These are phyloP conservation scores for Dioszegia crocea DNA, from an alignment of 768 basidiomycete genomes.

Conservation along the genomic window DNA sequence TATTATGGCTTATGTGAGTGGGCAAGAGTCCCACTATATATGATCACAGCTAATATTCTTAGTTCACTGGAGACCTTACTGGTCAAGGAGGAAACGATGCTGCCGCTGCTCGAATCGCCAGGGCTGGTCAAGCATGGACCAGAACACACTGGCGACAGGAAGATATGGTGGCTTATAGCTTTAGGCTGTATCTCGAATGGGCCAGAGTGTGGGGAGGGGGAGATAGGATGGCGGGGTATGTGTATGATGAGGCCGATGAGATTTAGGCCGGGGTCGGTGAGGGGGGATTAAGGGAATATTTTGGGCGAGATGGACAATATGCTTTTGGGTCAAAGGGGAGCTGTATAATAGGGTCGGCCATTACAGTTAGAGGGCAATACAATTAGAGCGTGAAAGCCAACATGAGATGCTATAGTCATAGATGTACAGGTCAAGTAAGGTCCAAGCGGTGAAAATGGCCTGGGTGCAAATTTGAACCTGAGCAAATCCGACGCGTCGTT, in stretches of 20 bases:
- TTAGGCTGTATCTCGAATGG: slow-evolving; percentile 48
- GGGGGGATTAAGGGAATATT: no score
- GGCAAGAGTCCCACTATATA: not conserved
- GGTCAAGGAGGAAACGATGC: slow-evolving; percentile 19
- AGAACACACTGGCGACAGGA: slow-evolving; percentile 40
- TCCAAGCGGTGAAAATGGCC: no score
- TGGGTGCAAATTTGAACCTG: no score
- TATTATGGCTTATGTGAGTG: slow-evolving; percentile 31
- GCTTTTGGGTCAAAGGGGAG: no score
- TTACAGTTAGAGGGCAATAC: no score
- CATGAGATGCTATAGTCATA: no score
- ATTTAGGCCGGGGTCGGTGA: not conserved
- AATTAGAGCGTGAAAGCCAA: no score
- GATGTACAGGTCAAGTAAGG: no score
- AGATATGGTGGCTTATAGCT: slow-evolving; percentile 46
- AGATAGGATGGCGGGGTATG: not conserved
- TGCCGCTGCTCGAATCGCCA: slow-evolving; percentile 32
- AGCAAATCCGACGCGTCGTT: no score
- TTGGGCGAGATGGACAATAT: no score
- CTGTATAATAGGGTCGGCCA: no score
- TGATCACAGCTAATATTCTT: not conserved
- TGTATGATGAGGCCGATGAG: not conserved
- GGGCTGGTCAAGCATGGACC: slow-evolving; percentile 34
- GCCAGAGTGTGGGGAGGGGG: slow-evolving; percentile 30
- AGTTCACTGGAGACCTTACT: slow-evolving; percentile 31